Base-by-base conservation (phyloP, 2,329 filamentous ascomycete species). In the Byssothecium circinans region DNA sequence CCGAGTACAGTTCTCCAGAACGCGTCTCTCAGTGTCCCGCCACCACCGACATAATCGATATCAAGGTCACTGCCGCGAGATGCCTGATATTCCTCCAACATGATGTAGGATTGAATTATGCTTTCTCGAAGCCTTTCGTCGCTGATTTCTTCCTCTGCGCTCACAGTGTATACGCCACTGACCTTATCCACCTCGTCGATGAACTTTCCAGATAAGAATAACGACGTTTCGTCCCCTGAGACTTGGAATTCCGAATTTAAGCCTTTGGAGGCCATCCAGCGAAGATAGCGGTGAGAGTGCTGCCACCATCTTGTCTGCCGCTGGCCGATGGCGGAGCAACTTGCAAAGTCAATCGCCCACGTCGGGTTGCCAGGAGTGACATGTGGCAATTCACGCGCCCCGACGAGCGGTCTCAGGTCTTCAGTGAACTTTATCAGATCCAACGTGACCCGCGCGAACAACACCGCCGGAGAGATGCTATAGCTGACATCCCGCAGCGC, bases 261-360 rank as follows among this genome's bases (percentile, higher is more conserved):
- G 20, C 15, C 35, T 17, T 38, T 23, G 35, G 57, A 2, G 50
- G 54, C 22, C 41, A 47, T 2, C 54, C 56, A 27, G 7, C 5
- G 3, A 58, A n/a, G n/a, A n/a, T n/a, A n/a, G n/a, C 37, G 15
- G 32, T n/a, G 25, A 11, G 25, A 27, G 11, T 27, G 6, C 25
- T 11, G 25, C 25, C 6, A 27, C 25, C 7, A 27, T 27, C 25
- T n/a, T n/a, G n/a, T 27, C 6, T 27, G 6, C 7, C 25, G 25
- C 6, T 27, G 7, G n/a, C 7, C 37, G 43, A 23, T 57, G 53
- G 18, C 7, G 14, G 12, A 34, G 15, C 39, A 49, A 18, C 22
- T 43, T 8, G 54, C 50, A 29, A 61, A 59, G 29, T 61, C 56
- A 15, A 59, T 56, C 1, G 56, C 49, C 56, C 54, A 61, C 0